These are phyloP conservation scores for Cichorium intybus DNA, from an alignment of 140 eudicot species.

Conservation along the genomic window DNA sequence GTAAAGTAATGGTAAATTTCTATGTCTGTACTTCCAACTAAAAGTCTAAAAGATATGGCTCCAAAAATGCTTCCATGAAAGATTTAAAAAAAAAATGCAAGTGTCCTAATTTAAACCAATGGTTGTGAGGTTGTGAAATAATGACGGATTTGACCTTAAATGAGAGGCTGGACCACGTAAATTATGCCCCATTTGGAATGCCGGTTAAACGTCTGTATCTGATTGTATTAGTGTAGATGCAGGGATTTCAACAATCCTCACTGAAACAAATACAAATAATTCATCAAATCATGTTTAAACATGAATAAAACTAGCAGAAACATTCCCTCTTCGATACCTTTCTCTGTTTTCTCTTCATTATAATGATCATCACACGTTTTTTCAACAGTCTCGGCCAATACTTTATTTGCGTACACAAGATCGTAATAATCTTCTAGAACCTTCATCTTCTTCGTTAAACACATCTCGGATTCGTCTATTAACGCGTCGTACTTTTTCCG, in stretches of 20 bases:
- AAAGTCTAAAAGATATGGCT: too few relatives aligned
- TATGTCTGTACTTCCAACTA: too few relatives aligned
- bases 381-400: constrained; percentile 45
- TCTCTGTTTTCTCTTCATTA: too few relatives aligned
- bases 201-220: background rate
- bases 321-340: constrained; percentile 17
- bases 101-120: too few relatives aligned
- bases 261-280: constrained; percentile 6
- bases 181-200: background rate
- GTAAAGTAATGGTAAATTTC: too few relatives aligned
- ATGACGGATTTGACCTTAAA: too few relatives aligned
- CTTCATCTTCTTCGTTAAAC: constrained; percentile 22
- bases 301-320: background rate
- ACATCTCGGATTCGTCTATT: constrained; percentile 33
- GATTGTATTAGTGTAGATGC: constrained; percentile 10
- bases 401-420: constrained; percentile 29
- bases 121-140: too few relatives aligned
- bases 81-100: too few relatives aligned
- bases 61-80: too few relatives aligned
- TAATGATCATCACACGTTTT: background rate
- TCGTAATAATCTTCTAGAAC: constrained; percentile 33
- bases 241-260: constrained; percentile 3
- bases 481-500: constrained; percentile 49
- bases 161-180: too few relatives aligned
- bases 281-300: background rate